These are phyloP conservation scores for Aquilaria sinensis DNA, from an alignment of 345 rosid species.

Conservation along the genomic window DNA sequence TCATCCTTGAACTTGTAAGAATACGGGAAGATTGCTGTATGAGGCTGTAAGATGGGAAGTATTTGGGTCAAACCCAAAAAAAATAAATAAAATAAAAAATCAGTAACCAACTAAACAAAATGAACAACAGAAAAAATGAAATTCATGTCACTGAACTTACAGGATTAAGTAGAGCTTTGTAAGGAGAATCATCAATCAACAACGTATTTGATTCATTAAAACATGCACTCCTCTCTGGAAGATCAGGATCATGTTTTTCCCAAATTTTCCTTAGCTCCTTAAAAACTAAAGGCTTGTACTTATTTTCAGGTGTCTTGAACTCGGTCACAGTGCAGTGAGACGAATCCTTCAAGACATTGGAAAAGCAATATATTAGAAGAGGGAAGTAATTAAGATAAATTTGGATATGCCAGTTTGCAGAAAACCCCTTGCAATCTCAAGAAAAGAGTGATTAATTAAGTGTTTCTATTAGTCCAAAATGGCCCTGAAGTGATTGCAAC, in stretches of 20 bases:
- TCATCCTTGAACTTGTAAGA: conserved; percentile 43
- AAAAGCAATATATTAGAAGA: no score
- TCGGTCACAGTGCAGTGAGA: conserved; percentile 54
- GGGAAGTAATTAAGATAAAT: not conserved
- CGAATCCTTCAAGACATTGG: conserved; percentile 44
- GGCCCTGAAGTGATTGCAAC: no score
- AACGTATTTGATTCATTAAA: conserved; percentile 74
- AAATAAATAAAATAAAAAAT: not conserved
- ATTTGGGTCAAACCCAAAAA: not conserved
- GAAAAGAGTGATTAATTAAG: no score
- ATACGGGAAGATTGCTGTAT: conserved; percentile 73
- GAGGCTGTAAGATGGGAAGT: conserved; percentile 31
- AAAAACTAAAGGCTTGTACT: conserved; percentile 58
- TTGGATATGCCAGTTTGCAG: not conserved
- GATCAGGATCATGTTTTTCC: conserved; percentile 52
- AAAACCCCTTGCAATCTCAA: no score
- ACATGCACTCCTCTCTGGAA: conserved; percentile 61
- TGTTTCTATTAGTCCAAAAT: no score
- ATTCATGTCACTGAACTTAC: conserved; percentile 36
- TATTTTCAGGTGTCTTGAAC: conserved; percentile 58
- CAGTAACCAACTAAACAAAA: not conserved
- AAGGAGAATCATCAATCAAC: conserved; percentile 84
- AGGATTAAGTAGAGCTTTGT: conserved; percentile 92
- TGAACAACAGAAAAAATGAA: conserved; percentile 2
- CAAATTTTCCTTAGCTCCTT: conserved; percentile 72